A percentile compares a stretch with the other conserved stretches of the same genome.
Conservation (phyloP, 2,329 filamentous ascomycete genomes). For the Epichloe uncinata region DNA sequence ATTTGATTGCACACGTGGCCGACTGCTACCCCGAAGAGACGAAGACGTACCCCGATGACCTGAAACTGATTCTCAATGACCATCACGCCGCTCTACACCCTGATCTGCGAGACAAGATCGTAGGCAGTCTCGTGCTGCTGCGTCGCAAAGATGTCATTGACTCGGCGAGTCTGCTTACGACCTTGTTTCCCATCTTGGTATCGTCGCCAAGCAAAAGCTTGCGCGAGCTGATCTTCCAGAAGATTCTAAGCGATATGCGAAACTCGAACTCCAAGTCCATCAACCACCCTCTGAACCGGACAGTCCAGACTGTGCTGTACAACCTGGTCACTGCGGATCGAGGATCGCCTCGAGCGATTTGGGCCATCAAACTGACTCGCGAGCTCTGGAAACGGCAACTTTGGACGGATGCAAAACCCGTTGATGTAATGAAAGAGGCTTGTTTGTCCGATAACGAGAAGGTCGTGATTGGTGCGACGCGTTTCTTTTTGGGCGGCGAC, state of each 20-base stretch:
- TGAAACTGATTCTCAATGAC: conserved; percentile 65
- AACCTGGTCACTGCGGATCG: conserved; percentile 82
- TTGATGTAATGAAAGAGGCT: conserved; percentile 97
- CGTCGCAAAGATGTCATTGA: conserved; percentile 87
- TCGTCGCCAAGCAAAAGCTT: conserved; percentile 86
- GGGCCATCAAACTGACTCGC: conserved; percentile 89
- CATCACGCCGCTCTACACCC: conserved; percentile 75
- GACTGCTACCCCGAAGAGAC: conserved; percentile 85
- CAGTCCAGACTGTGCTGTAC: conserved; percentile 84
- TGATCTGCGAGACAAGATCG: conserved; percentile 86
- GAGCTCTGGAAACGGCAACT: conserved; percentile 95
- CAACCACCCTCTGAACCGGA: conserved; percentile 87
- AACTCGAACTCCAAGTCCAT: conserved; percentile 75
- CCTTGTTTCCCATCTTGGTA: conserved; percentile 86
- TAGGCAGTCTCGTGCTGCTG: conserved; percentile 76
- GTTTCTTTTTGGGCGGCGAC: conserved; percentile 96
- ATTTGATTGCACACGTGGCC: conserved; percentile 85
- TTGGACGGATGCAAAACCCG: conserved; percentile 87
- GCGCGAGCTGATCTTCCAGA: conserved; percentile 68
- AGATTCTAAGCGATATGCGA: conserved; percentile 83
- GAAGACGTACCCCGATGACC: conserved; percentile 60
- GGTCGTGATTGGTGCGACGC: conserved; percentile 71
- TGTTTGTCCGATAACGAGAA: conserved; percentile 84
- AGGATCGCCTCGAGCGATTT: conserved; percentile 73
- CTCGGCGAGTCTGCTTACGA: conserved; percentile 70